Evolutionary conservation across 1,284 basidiomycete genomes (phyloP).

Genomic region (Mycena citricolor): DNA sequence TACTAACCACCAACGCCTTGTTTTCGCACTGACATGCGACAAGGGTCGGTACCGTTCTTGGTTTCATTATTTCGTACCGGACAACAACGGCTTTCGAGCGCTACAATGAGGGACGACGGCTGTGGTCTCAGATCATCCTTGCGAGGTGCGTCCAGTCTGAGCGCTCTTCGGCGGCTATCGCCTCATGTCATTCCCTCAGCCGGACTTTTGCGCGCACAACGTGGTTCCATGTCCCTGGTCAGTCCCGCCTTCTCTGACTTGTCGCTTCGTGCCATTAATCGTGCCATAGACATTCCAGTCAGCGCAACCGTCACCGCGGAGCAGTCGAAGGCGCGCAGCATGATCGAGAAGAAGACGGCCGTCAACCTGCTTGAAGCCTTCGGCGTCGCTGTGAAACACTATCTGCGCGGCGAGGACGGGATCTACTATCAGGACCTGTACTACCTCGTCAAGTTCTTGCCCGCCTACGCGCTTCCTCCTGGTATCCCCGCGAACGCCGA

Average conservation of each 20-base stretch:
- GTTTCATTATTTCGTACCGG: conserved; percentile 66
- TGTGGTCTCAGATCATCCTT: conserved; percentile 73
- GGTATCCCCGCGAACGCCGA: conserved; percentile 50
- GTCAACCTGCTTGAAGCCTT: conserved; percentile 60
- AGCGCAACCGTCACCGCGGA: conserved; percentile 33
- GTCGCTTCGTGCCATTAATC: conserved; percentile 1
- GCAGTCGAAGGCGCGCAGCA: conserved; percentile 45
- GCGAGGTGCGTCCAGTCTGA: too few relatives aligned
- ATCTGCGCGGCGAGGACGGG: conserved; percentile 64
- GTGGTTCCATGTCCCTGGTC: conserved; percentile 68
- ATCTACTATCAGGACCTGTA: conserved; percentile 62
- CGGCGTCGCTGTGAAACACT: conserved; percentile 51
- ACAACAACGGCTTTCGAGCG: conserved; percentile 77
- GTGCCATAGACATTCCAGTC: conserved; percentile 27
- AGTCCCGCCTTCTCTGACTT: conserved; percentile 12
- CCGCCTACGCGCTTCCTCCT: conserved; percentile 58
- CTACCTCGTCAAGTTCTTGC: conserved; percentile 68
- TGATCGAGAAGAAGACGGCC: conserved; percentile 69
- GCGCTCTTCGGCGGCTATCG: too few relatives aligned
- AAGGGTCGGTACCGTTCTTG: conserved; percentile 63
- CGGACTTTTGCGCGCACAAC: conserved; percentile 56
- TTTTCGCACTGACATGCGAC: conserved; percentile 2
- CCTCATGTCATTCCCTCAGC: conserved; percentile 37
- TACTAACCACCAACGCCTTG: neutral
- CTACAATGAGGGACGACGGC: conserved; percentile 68